Evolutionary conservation across 768 basidiomycete genomes (phyloP).

Genomic region (Sistotremastrum niveocremeum): DNA sequence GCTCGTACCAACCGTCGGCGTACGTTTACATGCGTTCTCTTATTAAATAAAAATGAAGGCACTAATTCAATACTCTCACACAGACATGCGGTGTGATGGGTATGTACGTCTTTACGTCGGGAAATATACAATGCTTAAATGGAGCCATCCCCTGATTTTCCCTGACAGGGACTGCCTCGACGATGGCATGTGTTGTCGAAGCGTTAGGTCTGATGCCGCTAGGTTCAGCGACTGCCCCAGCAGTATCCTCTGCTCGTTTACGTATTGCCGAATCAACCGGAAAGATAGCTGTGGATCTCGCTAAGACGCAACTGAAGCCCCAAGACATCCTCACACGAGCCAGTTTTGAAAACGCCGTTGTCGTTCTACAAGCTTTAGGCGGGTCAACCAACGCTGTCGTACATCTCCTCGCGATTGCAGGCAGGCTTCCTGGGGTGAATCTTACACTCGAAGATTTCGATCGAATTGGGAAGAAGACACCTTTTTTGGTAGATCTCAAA

Average conservation of each 20-base stretch:
- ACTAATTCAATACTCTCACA: background rate
- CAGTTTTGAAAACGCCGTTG: conserved; percentile 10
- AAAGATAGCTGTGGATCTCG: conserved; percentile 5
- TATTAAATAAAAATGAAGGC: background rate
- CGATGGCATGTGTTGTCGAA: conserved; percentile 16
- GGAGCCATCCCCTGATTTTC: background rate
- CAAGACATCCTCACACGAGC: conserved; percentile 4
- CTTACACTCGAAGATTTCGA: conserved; percentile 7
- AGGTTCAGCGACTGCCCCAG: conserved; percentile 13
- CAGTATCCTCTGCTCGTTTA: conserved; percentile 11
- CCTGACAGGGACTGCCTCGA: conserved; percentile 9
- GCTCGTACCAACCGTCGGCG: conserved; percentile 13
- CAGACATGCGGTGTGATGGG: conserved; percentile 17
- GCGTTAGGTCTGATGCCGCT: conserved; percentile 14
- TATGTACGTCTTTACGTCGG: background rate
- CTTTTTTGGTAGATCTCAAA: conserved; percentile 10
- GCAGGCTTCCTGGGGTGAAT: conserved; percentile 3
- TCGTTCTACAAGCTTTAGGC: conserved; percentile 9
- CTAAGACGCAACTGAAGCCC: conserved; percentile 2
- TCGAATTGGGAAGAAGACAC: conserved; percentile 6
- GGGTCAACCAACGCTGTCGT: conserved; percentile 10
- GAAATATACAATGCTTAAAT: background rate
- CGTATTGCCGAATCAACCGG: conserved; percentile 12
- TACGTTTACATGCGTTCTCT: conserved; percentile 2
- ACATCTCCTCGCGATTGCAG: conserved; percentile 9